Conservation (phyloP, 1,284 basidiomycete species). For the Athelia sp. region DNA sequence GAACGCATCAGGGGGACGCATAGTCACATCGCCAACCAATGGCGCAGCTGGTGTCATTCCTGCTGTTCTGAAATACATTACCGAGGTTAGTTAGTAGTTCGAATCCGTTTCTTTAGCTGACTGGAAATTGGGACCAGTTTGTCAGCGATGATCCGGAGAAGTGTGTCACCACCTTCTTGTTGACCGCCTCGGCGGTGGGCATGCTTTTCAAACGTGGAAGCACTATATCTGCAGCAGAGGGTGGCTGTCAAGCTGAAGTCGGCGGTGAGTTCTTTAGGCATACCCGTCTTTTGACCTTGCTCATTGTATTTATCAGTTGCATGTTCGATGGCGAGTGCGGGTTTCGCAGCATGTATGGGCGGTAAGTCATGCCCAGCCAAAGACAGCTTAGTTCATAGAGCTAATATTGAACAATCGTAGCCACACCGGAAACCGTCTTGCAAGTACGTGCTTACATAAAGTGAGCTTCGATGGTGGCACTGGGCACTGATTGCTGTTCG, state of each 20-base stretch:
- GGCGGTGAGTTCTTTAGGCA: constrained; percentile 49
- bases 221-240: constrained; percentile 94
- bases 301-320: constrained; percentile 48
- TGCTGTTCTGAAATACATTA: constrained; percentile 82
- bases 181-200: constrained; percentile 87
- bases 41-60: constrained; percentile 91
- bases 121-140: constrained; percentile 44
- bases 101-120: no score
- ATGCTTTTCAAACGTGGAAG: constrained; percentile 98
- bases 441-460: constrained; percentile 38
- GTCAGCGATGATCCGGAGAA: constrained; percentile 86
- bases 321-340: constrained; percentile 89
- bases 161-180: constrained; percentile 79
- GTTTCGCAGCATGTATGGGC: constrained; percentile 92
- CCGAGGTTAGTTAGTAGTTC: no score
- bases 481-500: constrained; percentile 8
- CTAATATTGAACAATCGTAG: constrained; percentile 26
- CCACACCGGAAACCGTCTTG: constrained; percentile 74
- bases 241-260: constrained; percentile 84
- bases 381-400: constrained; percentile 5
- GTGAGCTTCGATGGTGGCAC: constrained; percentile 7
- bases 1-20: constrained; percentile 88
- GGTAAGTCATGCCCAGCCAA: constrained; percentile 38
- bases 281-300: constrained; percentile 6
- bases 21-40: constrained; percentile 92